Base-by-base conservation (phyloP, 306 rosid species). In the Cucurbita ficifolia region DNA sequence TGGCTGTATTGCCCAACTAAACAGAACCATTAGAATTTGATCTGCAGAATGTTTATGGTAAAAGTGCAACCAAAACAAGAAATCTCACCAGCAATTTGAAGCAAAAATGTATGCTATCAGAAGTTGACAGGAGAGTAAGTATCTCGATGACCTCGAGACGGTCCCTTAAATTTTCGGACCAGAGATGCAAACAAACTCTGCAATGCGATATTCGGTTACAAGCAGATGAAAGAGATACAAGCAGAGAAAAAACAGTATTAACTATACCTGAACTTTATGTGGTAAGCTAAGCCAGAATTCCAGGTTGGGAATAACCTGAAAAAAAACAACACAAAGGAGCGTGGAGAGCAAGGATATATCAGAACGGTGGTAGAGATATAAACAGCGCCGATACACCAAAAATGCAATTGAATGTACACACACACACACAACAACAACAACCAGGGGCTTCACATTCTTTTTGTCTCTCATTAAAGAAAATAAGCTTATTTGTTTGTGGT, bases 41-140 rank as follows among this genome's bases (percentile, higher is more conserved):
- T 67, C 13, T 42, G 71, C 71, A 42, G 9, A 18, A 39, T n/a
- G 35, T 18, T 39, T 19, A 67, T 67, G 16, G 19, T 43, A 67
- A 67, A 13, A 51, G 17, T 9, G 60, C 14, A 50, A 70, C 9
- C 9, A 13, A 17, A 50, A 70, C 59, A 50, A 50, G 45, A 29
- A 70, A 58, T 45, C 55, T 45, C 38, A 21, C 73, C 73, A 46
- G 73, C 7, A 67, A 45, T 46, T 29, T 11, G 39, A 14, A 45
- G 39, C 53, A 67, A 67, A 67, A 67, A 67, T 22, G 71, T 5
- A 42, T 5, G 13, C 36, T 24, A 80, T 91, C 86, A 94, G 84
- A 91, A 94, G 83, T 91, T 78, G 81, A 91, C 97, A 14, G 88
- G 82, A 60, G 97, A 90, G 81, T 94, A 89, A 42, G 95, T 79